phyloP scores from a whole-genome alignment of 768 basidiomycete genomes.

The Piloderma croceum region DNA sequence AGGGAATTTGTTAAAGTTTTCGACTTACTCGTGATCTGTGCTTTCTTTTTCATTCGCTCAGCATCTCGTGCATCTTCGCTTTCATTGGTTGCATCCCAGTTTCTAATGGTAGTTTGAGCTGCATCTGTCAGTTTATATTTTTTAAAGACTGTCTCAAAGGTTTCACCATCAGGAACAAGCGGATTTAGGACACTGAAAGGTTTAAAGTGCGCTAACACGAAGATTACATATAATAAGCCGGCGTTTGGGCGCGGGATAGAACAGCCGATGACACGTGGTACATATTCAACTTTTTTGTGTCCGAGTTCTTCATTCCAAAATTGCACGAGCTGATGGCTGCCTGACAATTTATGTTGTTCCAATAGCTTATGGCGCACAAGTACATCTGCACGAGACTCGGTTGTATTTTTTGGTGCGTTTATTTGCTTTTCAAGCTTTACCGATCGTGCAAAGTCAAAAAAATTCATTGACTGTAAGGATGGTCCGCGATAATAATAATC shows the following conservation, averaged over 20 bases:
- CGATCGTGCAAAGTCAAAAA: too few relatives aligned
- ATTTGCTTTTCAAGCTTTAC: too few relatives aligned
- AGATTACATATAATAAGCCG: constrained; percentile 7
- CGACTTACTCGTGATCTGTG: constrained; percentile 4
- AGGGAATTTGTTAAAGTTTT: constrained; percentile 2
- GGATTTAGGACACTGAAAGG: constrained; percentile 10
- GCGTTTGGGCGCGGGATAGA: neutral
- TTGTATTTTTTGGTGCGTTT: constrained; percentile 9
- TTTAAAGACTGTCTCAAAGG: too few relatives aligned
- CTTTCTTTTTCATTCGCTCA: constrained; percentile 18
- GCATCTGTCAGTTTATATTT: too few relatives aligned
- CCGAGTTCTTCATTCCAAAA: constrained; percentile 5
- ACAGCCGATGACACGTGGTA: too few relatives aligned
- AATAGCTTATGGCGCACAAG: constrained; percentile 13
- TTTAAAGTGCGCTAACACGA: constrained; percentile 19
- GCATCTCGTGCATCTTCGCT: constrained; percentile 31
- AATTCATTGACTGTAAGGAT: too few relatives aligned
- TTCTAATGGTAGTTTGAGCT: too few relatives aligned
- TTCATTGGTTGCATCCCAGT: too few relatives aligned
- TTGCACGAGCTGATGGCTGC: too few relatives aligned
- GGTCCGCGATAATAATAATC: too few relatives aligned
- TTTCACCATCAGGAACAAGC: too few relatives aligned
- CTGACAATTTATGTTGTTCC: too few relatives aligned
- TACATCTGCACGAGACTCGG: constrained; percentile 7
- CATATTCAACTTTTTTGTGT: neutral